A percentile compares a stretch with the other conserved stretches of the same genome.
phyloP scores from a whole-genome alignment of 2,329 filamentous ascomycete species.

The Raffaelea albimanens region DNA sequence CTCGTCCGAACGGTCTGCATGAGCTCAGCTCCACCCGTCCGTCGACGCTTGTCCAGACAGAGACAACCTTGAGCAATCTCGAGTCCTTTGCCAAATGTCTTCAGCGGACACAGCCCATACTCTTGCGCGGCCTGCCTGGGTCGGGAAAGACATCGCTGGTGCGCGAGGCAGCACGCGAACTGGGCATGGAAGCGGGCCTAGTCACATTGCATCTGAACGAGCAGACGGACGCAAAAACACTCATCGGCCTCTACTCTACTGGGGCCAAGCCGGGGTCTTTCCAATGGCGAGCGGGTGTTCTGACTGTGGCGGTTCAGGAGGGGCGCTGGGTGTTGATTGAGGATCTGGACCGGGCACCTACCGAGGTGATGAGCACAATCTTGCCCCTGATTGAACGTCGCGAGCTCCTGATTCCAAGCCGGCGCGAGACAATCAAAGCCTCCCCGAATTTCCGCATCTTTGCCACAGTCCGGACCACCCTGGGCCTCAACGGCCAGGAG shows the following conservation, averaged over 20 bases:
- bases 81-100: slow-evolving; percentile 58
- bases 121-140: slow-evolving; percentile 75
- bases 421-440: slow-evolving; percentile 77
- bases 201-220: slow-evolving; percentile 95
- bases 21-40: slow-evolving; percentile 23
- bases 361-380: slow-evolving; percentile 87
- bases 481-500: slow-evolving; percentile 56
- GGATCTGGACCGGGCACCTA: slow-evolving; percentile 81
- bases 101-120: slow-evolving; percentile 58
- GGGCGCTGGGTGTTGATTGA: slow-evolving; percentile 96
- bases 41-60: slow-evolving; percentile 56
- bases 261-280: slow-evolving; percentile 83
- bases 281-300: slow-evolving; percentile 80
- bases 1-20: slow-evolving; percentile 29
- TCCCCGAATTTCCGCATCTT: slow-evolving; percentile 81
- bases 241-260: slow-evolving; percentile 89
- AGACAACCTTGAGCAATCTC: slow-evolving; percentile 65
- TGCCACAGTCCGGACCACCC: slow-evolving; percentile 75
- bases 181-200: slow-evolving; percentile 73
- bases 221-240: slow-evolving; percentile 94
- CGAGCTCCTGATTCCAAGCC: slow-evolving; percentile 82
- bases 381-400: slow-evolving; percentile 85
- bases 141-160: slow-evolving; percentile 85
- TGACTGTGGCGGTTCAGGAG: slow-evolving; percentile 89
- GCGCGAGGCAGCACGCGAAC: slow-evolving; percentile 68